A percentile compares a stretch with the other conserved stretches of the same genome.
phyloP scores from a whole-genome alignment of 805 yeast species.

The Millerozyma miso region DNA sequence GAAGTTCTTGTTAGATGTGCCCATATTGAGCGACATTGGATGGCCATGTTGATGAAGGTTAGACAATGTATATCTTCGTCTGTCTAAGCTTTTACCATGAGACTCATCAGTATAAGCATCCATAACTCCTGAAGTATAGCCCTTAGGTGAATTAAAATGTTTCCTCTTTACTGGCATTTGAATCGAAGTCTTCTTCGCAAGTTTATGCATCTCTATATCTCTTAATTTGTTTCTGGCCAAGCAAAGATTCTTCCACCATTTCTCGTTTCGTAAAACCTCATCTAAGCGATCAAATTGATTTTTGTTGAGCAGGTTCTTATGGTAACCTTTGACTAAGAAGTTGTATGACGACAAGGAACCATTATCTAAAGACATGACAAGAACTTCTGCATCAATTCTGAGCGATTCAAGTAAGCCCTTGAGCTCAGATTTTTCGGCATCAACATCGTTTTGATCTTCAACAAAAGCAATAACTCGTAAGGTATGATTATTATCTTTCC shows the following conservation, averaged over 20 bases:
- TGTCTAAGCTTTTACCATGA: conserved; percentile 26
- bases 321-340: conserved; percentile 68
- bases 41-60: conserved; percentile 69
- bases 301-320: conserved; percentile 26
- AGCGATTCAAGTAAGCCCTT: conserved; percentile 62
- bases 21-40: conserved; percentile 68
- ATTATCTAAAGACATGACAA: conserved; percentile 64
- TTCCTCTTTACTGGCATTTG: not conserved
- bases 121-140: not conserved
- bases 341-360: conserved; percentile 61
- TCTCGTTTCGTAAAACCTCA: conserved; percentile 50
- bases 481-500: conserved; percentile 69
- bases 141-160: not conserved
- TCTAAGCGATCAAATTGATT: conserved; percentile 43
- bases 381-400: conserved; percentile 78
- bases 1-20: conserved; percentile 42
- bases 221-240: conserved; percentile 48
- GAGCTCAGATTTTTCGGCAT: conserved; percentile 65
- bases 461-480: conserved; percentile 88
- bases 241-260: conserved; percentile 79
- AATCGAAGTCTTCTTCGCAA: conserved; percentile 6
- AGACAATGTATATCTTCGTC: conserved; percentile 50
- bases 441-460: conserved; percentile 65
- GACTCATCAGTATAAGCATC: not conserved
- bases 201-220: conserved; percentile 30